phyloP scores from a whole-genome alignment of 345 rosid species.

The Odontarrhena argentea region DNA sequence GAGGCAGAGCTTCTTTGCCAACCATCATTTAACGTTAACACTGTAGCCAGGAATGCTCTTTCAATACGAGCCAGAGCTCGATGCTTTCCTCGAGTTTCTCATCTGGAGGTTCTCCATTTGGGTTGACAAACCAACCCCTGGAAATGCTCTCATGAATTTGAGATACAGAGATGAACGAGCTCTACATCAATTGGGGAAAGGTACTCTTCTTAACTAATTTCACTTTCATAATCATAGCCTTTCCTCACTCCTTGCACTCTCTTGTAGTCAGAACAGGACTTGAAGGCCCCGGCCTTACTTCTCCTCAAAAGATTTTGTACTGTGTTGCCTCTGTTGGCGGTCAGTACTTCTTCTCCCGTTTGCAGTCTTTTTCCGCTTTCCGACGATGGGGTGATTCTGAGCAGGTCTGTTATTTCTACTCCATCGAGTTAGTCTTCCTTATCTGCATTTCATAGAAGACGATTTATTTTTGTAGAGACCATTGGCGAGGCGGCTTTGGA shows the following conservation, averaged over 20 bases:
- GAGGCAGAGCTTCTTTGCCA: neutral
- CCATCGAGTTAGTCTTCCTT: slow-evolving; percentile 4
- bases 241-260: slow-evolving; percentile 22
- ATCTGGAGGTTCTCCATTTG: slow-evolving; percentile 99
- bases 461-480: slow-evolving; percentile 62
- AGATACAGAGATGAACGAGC: slow-evolving; percentile 86
- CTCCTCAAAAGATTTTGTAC: slow-evolving; percentile 86
- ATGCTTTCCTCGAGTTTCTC: slow-evolving; percentile 98
- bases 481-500: slow-evolving; percentile 78
- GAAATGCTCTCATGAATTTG: slow-evolving; percentile 90
- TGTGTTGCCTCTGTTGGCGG: slow-evolving; percentile 94
- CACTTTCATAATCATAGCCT: neutral
- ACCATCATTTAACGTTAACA: neutral
- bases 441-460: neutral
- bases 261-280: slow-evolving; percentile 82
- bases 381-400: slow-evolving; percentile 98
- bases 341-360: slow-evolving; percentile 86
- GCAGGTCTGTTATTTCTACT: slow-evolving; percentile 49
- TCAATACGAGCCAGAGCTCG: slow-evolving; percentile 99
- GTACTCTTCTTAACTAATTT: slow-evolving; percentile 42
- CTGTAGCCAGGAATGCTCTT: slow-evolving; percentile 97
- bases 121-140: slow-evolving; percentile 99
- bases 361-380: slow-evolving; percentile 93
- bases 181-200: slow-evolving; percentile 48
- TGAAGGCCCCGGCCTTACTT: slow-evolving; percentile 92